Evolutionary conservation across 768 basidiomycete genomes (phyloP).

Genomic region (Hysterangium stoloniferum): DNA sequence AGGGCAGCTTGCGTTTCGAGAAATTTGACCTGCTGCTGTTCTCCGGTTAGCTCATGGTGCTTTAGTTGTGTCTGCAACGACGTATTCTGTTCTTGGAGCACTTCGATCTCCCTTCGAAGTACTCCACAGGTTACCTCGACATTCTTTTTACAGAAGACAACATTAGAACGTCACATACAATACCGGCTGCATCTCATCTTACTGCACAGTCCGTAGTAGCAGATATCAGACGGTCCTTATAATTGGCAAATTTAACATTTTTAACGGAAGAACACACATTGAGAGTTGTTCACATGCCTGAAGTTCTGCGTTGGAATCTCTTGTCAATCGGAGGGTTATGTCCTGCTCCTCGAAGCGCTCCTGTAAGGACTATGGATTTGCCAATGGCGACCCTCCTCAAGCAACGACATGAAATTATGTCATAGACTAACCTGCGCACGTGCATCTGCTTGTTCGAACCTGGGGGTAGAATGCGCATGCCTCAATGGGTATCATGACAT

Average conservation of each 20-base stretch:
- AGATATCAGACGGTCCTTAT: constrained; percentile 7
- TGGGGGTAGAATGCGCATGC: background rate
- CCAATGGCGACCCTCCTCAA: background rate
- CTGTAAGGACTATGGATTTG: constrained; percentile 27
- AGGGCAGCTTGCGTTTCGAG: background rate
- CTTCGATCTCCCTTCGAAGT: constrained; percentile 4
- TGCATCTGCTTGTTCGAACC: background rate
- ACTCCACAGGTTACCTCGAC: constrained; percentile 1
- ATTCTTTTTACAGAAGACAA: background rate
- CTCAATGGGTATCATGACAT: background rate
- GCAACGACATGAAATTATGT: background rate
- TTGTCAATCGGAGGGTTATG: constrained; percentile 43
- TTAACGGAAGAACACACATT: background rate
- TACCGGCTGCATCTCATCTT: background rate
- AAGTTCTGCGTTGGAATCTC: constrained; percentile 46
- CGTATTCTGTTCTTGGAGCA: constrained; percentile 3
- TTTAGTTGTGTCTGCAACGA: constrained; percentile 16
- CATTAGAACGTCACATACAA: background rate
- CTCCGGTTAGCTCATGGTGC: background rate
- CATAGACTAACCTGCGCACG: background rate
- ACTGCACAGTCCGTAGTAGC: constrained; percentile 3
- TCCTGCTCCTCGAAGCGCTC: constrained; percentile 55
- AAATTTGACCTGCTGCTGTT: background rate
- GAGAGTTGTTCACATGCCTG: constrained; percentile 28
- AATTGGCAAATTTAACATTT: background rate